A percentile compares a stretch with the other conserved stretches of the same genome.
phyloP scores from a whole-genome alignment of 352 stramenopile genomes.

The Phytophthora brassicae region DNA sequence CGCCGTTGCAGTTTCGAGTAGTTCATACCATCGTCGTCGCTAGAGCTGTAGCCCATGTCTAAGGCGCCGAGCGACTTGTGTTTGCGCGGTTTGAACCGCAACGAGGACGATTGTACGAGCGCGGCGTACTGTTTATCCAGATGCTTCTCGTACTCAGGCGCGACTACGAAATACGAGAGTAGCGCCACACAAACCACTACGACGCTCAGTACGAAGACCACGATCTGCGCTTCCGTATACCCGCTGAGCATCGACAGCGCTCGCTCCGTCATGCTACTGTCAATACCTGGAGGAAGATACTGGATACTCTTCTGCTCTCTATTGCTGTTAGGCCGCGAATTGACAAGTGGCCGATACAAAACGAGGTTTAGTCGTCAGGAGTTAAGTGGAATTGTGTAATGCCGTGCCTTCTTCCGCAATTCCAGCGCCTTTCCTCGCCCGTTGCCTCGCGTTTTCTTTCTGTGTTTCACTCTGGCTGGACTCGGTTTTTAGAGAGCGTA shows the following conservation, averaged over 20 bases:
- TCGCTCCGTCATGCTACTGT: constrained; percentile 17
- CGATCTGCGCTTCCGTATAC: constrained; percentile 56
- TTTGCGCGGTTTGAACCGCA: constrained; percentile 36
- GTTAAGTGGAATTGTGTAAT: constrained; percentile 4
- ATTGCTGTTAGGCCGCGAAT: constrained; percentile 3
- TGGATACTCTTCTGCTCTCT: neutral
- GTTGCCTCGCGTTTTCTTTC: constrained; percentile 33
- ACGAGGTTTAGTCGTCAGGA: too few species aligned
- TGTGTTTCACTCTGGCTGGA: constrained; percentile 14
- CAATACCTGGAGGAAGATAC: neutral
- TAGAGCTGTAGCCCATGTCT: constrained; percentile 55
- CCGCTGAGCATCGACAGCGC: constrained; percentile 25
- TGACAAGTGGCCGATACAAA: constrained; percentile 23
- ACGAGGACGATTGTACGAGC: constrained; percentile 32
- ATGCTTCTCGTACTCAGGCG: constrained; percentile 73
- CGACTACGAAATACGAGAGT: constrained; percentile 82
- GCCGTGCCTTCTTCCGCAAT: constrained; percentile 14
- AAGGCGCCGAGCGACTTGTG: constrained; percentile 41
- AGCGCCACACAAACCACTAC: constrained; percentile 60
- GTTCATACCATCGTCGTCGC: constrained; percentile 39
- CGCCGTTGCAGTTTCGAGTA: constrained; percentile 14
- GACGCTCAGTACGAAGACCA: constrained; percentile 50
- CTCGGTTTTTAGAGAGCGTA: neutral
- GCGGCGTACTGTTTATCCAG: constrained; percentile 61
- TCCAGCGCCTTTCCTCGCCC: constrained; percentile 33